Conservation (phyloP, 768 basidiomycete species). For the Boletus vinaceobasis region DNA sequence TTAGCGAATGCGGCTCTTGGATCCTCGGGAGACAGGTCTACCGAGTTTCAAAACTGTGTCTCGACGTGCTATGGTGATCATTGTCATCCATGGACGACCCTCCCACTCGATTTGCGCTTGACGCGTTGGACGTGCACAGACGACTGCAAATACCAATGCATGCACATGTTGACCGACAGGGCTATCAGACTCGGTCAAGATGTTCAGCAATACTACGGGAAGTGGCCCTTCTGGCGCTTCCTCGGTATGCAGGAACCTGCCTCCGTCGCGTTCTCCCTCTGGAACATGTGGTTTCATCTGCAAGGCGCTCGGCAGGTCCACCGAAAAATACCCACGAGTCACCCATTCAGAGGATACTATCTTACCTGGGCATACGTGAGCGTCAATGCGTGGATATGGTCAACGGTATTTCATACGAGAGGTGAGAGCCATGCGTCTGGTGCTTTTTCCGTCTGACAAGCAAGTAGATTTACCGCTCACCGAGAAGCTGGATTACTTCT, state of each 20-base stretch:
- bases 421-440: conserved; percentile 45
- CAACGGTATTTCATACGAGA: conserved; percentile 86
- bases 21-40: conserved; percentile 35
- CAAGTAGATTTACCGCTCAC: conserved; percentile 71
- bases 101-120: conserved; percentile 56
- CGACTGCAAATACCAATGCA: conserved; percentile 88
- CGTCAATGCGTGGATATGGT: conserved; percentile 93
- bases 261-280: conserved; percentile 83
- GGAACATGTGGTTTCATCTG: conserved; percentile 76
- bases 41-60: conserved; percentile 37
- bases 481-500: conserved; percentile 94
- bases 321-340: conserved; percentile 44
- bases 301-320: conserved; percentile 52
- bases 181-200: conserved; percentile 40
- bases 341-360: conserved; percentile 73
- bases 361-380: conserved; percentile 63
- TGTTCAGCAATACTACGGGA: conserved; percentile 85
- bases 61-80: conserved; percentile 30
- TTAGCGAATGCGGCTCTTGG: conserved; percentile 4
- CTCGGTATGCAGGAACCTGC: conserved; percentile 94
- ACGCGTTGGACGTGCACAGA: conserved; percentile 87
- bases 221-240: conserved; percentile 94
- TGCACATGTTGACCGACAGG: conserved; percentile 68
- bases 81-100: conserved; percentile 33
- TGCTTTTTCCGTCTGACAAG: conserved; percentile 6